Evolutionary conservation across 768 basidiomycete genomes (phyloP).

Genomic region (Auricularia cornea): DNA sequence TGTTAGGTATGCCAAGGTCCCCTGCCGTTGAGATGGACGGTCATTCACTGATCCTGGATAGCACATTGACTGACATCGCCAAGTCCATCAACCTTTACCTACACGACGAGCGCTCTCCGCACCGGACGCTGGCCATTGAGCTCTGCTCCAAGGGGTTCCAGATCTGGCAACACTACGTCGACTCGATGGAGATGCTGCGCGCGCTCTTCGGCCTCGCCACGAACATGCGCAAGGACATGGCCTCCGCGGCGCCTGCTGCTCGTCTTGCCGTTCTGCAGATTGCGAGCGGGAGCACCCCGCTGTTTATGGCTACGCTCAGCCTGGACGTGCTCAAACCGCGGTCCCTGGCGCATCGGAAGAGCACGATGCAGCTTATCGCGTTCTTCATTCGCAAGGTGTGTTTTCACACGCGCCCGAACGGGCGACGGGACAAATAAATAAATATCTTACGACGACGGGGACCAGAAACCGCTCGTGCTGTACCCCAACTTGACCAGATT

Average conservation of each 20-base stretch:
- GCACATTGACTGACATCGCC: conserved; percentile 74
- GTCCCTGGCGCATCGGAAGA: conserved; percentile 68
- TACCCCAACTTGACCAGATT: conserved; percentile 76
- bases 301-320: conserved; percentile 92
- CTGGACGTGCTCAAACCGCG: conserved; percentile 75
- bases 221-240: conserved; percentile 57
- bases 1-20: conserved; percentile 42
- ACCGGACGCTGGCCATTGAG: conserved; percentile 74
- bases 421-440: no score
- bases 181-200: conserved; percentile 81
- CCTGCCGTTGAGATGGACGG: background rate
- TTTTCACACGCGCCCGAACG: background rate
- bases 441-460: background rate
- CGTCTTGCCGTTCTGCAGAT: conserved; percentile 78
- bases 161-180: conserved; percentile 91
- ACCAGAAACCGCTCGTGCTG: conserved; percentile 72
- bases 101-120: conserved; percentile 57
- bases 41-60: conserved; percentile 20
- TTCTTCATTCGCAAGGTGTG: conserved; percentile 84
- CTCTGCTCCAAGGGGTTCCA: conserved; percentile 85
- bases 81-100: conserved; percentile 75
- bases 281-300: conserved; percentile 68
- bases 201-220: conserved; percentile 78
- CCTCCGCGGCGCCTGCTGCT: conserved; percentile 70
- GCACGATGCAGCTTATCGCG: conserved; percentile 87